Evolutionary conservation across 2,329 filamentous ascomycete species (phyloP).

Genomic region (Exophiala aquamarina): DNA sequence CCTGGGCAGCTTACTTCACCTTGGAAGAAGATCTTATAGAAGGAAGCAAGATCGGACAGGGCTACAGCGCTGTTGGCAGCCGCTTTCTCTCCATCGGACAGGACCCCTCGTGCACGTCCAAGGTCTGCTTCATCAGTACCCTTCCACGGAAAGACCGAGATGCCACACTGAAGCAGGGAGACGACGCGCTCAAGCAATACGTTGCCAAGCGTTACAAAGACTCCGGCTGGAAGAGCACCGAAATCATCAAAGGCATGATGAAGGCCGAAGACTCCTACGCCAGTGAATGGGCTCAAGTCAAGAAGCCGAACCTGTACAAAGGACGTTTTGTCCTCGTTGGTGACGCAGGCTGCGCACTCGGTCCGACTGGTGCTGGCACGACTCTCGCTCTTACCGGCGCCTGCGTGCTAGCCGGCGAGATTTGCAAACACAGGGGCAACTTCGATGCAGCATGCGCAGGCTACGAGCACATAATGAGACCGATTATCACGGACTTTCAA

Average conservation of each 20-base stretch:
- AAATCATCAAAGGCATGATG: slow-evolving; percentile 34
- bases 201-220: slow-evolving; percentile 30
- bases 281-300: slow-evolving; percentile 37
- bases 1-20: slow-evolving; percentile 46
- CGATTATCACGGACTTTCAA: slow-evolving; percentile 36
- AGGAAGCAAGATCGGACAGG: slow-evolving; percentile 38
- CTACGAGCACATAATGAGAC: slow-evolving; percentile 40
- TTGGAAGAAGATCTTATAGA: slow-evolving; percentile 40
- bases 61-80: slow-evolving; percentile 40
- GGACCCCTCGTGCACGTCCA: slow-evolving; percentile 35
- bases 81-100: slow-evolving; percentile 38
- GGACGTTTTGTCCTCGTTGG: slow-evolving; percentile 41
- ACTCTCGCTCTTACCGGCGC: slow-evolving; percentile 41
- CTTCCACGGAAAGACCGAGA: slow-evolving; percentile 32
- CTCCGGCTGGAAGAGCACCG: slow-evolving; percentile 35
- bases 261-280: slow-evolving; percentile 38
- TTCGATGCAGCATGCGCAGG: slow-evolving; percentile 34
- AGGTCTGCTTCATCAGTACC: slow-evolving; percentile 38
- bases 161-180: slow-evolving; percentile 32
- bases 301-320: slow-evolving; percentile 32
- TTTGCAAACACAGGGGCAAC: slow-evolving; percentile 31
- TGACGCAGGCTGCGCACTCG: slow-evolving; percentile 40
- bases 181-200: slow-evolving; percentile 35
- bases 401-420: slow-evolving; percentile 58
- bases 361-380: slow-evolving; percentile 39